Conservation (phyloP, 805 yeast genomes). For the Scheffersomyces ergatensis region DNA sequence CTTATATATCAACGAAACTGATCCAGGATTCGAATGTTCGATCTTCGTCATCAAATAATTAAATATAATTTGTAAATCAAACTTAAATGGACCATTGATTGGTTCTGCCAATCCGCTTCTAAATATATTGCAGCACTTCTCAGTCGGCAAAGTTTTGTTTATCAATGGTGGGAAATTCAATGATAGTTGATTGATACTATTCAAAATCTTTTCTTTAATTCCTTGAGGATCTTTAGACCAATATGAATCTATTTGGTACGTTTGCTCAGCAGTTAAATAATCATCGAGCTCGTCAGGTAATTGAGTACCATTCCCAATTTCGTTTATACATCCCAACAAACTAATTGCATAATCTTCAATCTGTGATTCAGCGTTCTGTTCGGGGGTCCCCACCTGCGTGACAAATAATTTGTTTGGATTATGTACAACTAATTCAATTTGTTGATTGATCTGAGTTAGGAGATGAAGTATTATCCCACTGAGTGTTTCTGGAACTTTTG, state of each 20-base stretch:
- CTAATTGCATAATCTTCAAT: conserved; percentile 51
- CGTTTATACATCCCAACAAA: conserved; percentile 60
- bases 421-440: not conserved
- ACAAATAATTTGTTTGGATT: not conserved
- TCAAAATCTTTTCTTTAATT: conserved; percentile 42
- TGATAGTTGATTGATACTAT: conserved; percentile 41
- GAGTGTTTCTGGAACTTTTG: conserved; percentile 40
- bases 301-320: conserved; percentile 68
- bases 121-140: conserved; percentile 60
- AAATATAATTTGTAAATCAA: conserved; percentile 39
- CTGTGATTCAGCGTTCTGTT: conserved; percentile 9
- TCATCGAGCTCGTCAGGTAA: conserved; percentile 52
- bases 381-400: not conserved
- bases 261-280: conserved; percentile 30
- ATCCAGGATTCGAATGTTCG: conserved; percentile 21
- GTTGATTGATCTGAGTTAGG: not conserved
- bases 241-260: conserved; percentile 24
- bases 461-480: conserved; percentile 9
- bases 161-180: conserved; percentile 34
- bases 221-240: conserved; percentile 50
- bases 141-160: conserved; percentile 52
- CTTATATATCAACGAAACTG: conserved; percentile 44
- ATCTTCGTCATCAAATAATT: conserved; percentile 35
- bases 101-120: conserved; percentile 63
- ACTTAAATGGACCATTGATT: conserved; percentile 64